Evolutionary conservation across 2,329 filamentous ascomycete species (phyloP), one percentile per base, ranked within the genome.

Genomic region (Blastomyces silverae): DNA sequence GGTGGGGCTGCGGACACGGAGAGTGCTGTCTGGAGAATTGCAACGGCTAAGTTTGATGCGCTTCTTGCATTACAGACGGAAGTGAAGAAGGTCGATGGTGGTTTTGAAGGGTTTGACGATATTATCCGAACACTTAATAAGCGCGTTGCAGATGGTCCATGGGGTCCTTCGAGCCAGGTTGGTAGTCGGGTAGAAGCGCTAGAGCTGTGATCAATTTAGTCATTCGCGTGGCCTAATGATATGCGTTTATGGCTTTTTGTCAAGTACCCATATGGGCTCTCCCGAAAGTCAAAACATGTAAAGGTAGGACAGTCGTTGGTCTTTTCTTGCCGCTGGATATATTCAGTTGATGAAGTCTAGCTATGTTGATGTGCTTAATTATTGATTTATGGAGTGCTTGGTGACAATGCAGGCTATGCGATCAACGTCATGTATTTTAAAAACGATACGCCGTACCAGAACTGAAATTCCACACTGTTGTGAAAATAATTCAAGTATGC

Each of bases 1-100:
- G 77, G 79, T 48, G 84, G 84, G 11, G 77, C 80, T 11, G 83
- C 82, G 1, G 84, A 86, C 69, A 75, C 80, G 0, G 82, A 86
- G 69, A 84, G 81, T 67, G 79, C 82, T 1, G 83, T 84, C 2
- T 86, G 84, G 74, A 80, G 81, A 66, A 78, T 87, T 53, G 84
- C 84, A 0, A 79, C 78, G 58, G 81, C 83, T 0, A 86, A 85
- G 69, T 84, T 84, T 67, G 84, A 85, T 64, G 81, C 81, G 2
- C 69, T 87, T 59, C 79, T 80, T 20, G 78, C 79, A 4, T 72
- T 87, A n/a, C 75, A 82, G 37, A 68, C 73, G 31, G 72, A 74
- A 15, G 68, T 87, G 17, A 77, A 79, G 66, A 73, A 75, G 8
- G 71, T 66, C 10, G 70, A 71, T n/a, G 73, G 67, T 1, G 67